Base-by-base conservation (phyloP, 495 filamentous ascomycete species). In the Sporormia fimetaria region DNA sequence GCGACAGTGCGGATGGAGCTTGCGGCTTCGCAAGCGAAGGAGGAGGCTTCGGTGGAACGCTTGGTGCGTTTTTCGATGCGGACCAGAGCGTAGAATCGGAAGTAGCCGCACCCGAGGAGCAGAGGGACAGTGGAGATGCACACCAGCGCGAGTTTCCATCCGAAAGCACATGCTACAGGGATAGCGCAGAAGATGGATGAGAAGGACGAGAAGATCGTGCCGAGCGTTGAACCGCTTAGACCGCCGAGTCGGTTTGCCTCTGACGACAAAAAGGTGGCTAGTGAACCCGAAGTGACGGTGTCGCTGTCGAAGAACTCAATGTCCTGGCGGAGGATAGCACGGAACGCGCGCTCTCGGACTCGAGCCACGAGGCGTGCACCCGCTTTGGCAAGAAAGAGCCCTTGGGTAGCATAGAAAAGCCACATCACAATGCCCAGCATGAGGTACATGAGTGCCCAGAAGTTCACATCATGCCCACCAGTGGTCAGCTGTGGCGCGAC, bases 401-500 rank as follows among this genome's bases (percentile, higher is more conserved):
- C 87, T 49, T 88, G 81, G 24, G 54, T 54, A 23, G 69, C 64
- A 49, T 81, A 81, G 1, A 76, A 71, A 35, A 88, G 55, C 44
- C 94, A 76, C 54, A 81, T 75, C 21, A 77, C 70, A 31, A 93
- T 58, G 11, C 81, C 90, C n/a, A 94, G 73, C 73, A 95, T 86
- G 16, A 96, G 71, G 58, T 90, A 98, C 87, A 98, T 94, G 42
- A 78, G 58, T 24, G 74, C 76, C 88, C 90, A 98, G 61, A 95
- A 96, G 47, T 90, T 75, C 11, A 54, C 25, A 3, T 18, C 29
- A 9, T 49, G 44, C 4, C 41, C 44, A 3, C 49, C 49, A 12
- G 49, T 44, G 5, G 41, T 36, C 28, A 75, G 75, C 28, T 82
- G 75, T 9, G 69, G 75, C 3, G 67, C 58, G 1, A 78, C 73